Conservation (phyloP, 2,329 filamentous ascomycete genomes). For the Xylaria sp. region DNA sequence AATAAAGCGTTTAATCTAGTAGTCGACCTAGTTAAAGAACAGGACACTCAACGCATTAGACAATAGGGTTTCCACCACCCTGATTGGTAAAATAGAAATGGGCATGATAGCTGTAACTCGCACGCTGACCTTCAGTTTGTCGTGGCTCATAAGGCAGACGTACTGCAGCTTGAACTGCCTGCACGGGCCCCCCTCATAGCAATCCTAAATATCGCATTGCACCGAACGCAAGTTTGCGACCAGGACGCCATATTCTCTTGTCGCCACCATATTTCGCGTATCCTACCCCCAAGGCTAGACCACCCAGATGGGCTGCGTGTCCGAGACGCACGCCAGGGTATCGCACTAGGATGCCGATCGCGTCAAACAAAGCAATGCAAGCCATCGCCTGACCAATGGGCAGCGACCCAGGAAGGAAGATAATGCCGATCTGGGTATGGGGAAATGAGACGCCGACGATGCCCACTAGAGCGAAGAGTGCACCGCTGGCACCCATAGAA, state of each 20-base stretch:
- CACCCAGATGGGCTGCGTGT: slow-evolving; percentile 45
- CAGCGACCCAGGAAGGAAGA: slow-evolving; percentile 41
- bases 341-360: slow-evolving; percentile 42
- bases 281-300: slow-evolving; percentile 40
- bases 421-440: slow-evolving; percentile 36
- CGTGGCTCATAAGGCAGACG: background rate
- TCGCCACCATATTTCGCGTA: slow-evolving; percentile 44
- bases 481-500: slow-evolving; percentile 42
- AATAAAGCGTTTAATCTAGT: slow-evolving; percentile 21
- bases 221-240: slow-evolving; percentile 41
- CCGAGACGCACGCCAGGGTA: slow-evolving; percentile 33
- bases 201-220: slow-evolving; percentile 42
- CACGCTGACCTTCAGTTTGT: background rate
- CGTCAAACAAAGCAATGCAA: slow-evolving; percentile 41
- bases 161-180: background rate
- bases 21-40: slow-evolving; percentile 9
- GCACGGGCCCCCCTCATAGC: slow-evolving; percentile 30
- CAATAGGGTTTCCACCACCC: background rate
- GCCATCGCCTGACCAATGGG: slow-evolving; percentile 31
- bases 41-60: background rate
- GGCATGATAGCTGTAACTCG: background rate
- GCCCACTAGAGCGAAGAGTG: slow-evolving; percentile 45
- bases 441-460: slow-evolving; percentile 39
- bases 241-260: slow-evolving; percentile 42
- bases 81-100: background rate